Conservation (phyloP, 208 protist genomes). For the Leishmania mexicana region DNA sequence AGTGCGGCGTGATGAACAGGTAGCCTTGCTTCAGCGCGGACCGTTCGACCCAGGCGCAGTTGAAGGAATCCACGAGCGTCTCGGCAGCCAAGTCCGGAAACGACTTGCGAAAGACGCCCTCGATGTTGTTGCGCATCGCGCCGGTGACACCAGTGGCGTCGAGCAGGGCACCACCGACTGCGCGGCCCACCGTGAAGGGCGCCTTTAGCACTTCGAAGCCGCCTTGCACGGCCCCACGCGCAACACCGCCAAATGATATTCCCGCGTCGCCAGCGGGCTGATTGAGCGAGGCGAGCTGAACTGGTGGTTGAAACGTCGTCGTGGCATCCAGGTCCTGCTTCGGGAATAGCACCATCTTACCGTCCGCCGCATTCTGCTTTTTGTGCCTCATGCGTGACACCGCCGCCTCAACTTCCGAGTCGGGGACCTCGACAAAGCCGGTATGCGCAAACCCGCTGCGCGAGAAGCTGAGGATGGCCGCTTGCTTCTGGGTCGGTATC, state of each 20-base stretch:
- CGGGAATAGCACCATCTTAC: slow-evolving; percentile 11
- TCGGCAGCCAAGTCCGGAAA: slow-evolving; percentile 64
- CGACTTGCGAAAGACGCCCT: slow-evolving; percentile 57
- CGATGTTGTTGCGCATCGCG: slow-evolving; percentile 65
- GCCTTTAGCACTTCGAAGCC: slow-evolving; percentile 71
- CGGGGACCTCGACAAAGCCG: slow-evolving; percentile 56
- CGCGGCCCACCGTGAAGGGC: slow-evolving; percentile 67
- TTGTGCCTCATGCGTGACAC: slow-evolving; percentile 18
- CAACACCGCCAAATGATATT: slow-evolving; percentile 54
- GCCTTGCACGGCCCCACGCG: slow-evolving; percentile 61
- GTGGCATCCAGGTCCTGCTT: slow-evolving; percentile 6
- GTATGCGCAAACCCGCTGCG: slow-evolving; percentile 42
- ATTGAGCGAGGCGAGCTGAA: slow-evolving; percentile 74
- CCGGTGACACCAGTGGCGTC: slow-evolving; percentile 67
- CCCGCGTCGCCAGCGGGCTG: slow-evolving; percentile 33
- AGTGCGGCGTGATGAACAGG: slow-evolving; percentile 69
- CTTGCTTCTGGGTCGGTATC: slow-evolving; percentile 38
- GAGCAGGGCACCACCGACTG: slow-evolving; percentile 64
- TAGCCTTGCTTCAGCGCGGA: slow-evolving; percentile 53
- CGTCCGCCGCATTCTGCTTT: neutral
- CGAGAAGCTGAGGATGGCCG: slow-evolving; percentile 66
- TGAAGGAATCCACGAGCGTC: slow-evolving; percentile 66
- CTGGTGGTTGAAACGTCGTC: slow-evolving; percentile 54
- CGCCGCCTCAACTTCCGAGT: slow-evolving; percentile 42
- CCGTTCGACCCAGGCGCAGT: slow-evolving; percentile 50